Conservation (phyloP, 352 stramenopile species). For the Globisporangium canariense region DNA sequence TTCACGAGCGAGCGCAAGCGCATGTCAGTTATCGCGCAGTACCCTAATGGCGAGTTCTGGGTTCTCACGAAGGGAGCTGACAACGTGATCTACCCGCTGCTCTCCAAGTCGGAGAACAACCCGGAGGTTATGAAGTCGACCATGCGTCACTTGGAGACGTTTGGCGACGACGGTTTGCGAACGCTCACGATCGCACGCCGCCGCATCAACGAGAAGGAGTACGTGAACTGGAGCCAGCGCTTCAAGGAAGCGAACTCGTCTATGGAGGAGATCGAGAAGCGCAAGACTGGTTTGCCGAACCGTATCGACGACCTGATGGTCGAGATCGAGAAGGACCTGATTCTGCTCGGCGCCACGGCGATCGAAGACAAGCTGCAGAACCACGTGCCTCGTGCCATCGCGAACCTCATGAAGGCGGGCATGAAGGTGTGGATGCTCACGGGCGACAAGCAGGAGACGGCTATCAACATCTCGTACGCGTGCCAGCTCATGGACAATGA, state of each 20-base stretch:
- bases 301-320: constrained; percentile 69
- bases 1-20: constrained; percentile 91
- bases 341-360: constrained; percentile 59
- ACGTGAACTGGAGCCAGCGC: constrained; percentile 51
- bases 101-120: constrained; percentile 58
- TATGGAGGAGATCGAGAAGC: constrained; percentile 79
- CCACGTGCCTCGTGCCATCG: constrained; percentile 85
- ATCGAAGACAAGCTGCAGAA: constrained; percentile 67
- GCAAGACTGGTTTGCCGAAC: constrained; percentile 61
- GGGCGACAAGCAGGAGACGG: constrained; percentile 93
- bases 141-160: constrained; percentile 68
- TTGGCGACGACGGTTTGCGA: constrained; percentile 79
- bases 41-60: constrained; percentile 64
- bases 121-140: constrained; percentile 55
- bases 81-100: constrained; percentile 87
- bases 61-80: constrained; percentile 91
- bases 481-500: constrained; percentile 86
- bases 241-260: constrained; percentile 69
- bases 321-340: constrained; percentile 80
- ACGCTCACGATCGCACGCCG: constrained; percentile 79
- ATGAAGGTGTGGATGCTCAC: constrained; percentile 95
- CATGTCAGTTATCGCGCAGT: constrained; percentile 78
- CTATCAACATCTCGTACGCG: constrained; percentile 93
- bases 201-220: constrained; percentile 52
- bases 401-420: constrained; percentile 75